Conservation (phyloP, 129 eudicot genomes). For the Lactuca saligna region DNA sequence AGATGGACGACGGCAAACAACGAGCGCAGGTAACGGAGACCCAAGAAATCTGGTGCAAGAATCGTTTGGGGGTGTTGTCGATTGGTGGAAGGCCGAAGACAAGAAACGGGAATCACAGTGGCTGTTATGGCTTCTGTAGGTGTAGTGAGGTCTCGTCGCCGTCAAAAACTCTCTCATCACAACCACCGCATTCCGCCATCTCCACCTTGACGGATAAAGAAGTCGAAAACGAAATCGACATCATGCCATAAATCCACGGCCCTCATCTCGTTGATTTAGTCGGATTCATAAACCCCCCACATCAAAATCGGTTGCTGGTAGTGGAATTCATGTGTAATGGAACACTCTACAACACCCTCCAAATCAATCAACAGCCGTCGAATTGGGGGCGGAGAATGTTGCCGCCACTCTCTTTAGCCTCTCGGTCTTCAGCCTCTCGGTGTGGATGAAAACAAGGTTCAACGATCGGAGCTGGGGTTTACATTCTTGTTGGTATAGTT, state of each 20-base stretch:
- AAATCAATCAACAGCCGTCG: slow-evolving; percentile 49
- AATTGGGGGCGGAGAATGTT: slow-evolving; percentile 77
- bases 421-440: too few relatives aligned
- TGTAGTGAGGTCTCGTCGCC: slow-evolving; percentile 74
- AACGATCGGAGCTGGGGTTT: slow-evolving; percentile 98
- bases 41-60: too few relatives aligned
- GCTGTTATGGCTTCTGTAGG: too few relatives aligned
- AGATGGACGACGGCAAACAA: too few relatives aligned
- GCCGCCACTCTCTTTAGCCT: too few relatives aligned
- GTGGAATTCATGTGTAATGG: slow-evolving; percentile 92
- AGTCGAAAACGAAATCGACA: slow-evolving; percentile 75
- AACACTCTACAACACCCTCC: slow-evolving; percentile 64
- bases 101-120: too few relatives aligned
- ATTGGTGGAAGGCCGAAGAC: too few relatives aligned
- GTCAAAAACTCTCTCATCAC: slow-evolving; percentile 60
- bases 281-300: slow-evolving; percentile 54
- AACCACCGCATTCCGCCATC: slow-evolving; percentile 18
- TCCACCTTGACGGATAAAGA: slow-evolving; percentile 42
- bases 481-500: slow-evolving; percentile 96
- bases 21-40: too few relatives aligned
- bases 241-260: slow-evolving; percentile 55
- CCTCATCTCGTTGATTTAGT: slow-evolving; percentile 77
- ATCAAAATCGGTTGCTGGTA: slow-evolving; percentile 51
- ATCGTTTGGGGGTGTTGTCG: too few relatives aligned
- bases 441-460: too few relatives aligned